Evolutionary conservation across 116 monocot genomes (phyloP).

Genomic region (Iris pallida): DNA sequence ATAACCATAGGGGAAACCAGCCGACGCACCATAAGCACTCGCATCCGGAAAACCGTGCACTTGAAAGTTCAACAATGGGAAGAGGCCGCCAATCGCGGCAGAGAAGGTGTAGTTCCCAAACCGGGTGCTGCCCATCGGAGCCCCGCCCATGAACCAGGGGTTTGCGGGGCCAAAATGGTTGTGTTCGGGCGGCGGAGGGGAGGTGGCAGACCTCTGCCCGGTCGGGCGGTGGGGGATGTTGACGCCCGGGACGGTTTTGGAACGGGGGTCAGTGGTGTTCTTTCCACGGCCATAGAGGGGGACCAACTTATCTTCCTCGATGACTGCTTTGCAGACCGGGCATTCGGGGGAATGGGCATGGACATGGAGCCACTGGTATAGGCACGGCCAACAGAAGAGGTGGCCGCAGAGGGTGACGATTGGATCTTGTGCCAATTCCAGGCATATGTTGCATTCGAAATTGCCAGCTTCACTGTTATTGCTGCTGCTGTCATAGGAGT

Average conservation of each 20-base stretch:
- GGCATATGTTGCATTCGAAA: constrained; percentile 78
- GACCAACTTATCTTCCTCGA: constrained; percentile 58
- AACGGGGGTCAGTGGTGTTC: constrained; percentile 44
- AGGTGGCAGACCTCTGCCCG: constrained; percentile 52
- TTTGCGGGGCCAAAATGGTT: constrained; percentile 12
- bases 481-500: constrained; percentile 20
- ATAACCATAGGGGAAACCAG: constrained; percentile 39
- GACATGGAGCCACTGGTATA: constrained; percentile 60
- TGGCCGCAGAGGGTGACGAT: constrained; percentile 69
- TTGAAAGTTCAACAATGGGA: constrained; percentile 50
- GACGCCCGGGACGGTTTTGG: constrained; percentile 35
- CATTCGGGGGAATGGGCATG: constrained; percentile 53
- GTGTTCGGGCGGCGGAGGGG: constrained; percentile 34
- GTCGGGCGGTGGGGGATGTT: constrained; percentile 56
- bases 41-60: constrained; percentile 50
- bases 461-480: constrained; percentile 31
- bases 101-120: constrained; percentile 48
- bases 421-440: constrained; percentile 63
- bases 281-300: constrained; percentile 65
- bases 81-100: constrained; percentile 41
- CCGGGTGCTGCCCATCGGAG: constrained; percentile 20
- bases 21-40: constrained; percentile 33
- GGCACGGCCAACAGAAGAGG: constrained; percentile 80
- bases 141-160: constrained; percentile 35
- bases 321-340: constrained; percentile 67